phyloP scores from a whole-genome alignment of 1,284 basidiomycete genomes.

The Trametes hirsuta region DNA sequence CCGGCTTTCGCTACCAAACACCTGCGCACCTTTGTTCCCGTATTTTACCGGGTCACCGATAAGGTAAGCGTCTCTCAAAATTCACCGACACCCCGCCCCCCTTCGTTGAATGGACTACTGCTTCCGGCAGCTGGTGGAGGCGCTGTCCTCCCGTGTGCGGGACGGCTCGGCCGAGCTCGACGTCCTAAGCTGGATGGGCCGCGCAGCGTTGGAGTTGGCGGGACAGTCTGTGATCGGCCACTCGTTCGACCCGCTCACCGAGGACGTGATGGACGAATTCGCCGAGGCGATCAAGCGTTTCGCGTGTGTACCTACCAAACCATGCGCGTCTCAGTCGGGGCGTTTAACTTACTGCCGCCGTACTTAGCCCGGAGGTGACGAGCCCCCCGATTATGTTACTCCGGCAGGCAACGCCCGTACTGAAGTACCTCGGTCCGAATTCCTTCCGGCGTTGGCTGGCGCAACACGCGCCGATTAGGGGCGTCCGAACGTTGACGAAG shows the following conservation, averaged over 20 bases:
- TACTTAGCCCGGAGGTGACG: conserved; percentile 10
- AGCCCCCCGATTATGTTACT: conserved; percentile 12
- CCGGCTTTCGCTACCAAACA: conserved; percentile 16
- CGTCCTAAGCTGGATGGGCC: conserved; percentile 39
- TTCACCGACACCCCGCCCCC: background rate
- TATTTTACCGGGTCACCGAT: conserved; percentile 13
- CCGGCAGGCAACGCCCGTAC: conserved; percentile 31
- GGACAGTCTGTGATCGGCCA: conserved; percentile 44
- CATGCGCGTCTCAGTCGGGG: background rate
- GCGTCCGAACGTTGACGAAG: conserved; percentile 37
- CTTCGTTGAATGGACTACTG: too few species aligned
- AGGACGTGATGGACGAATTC: conserved; percentile 34
- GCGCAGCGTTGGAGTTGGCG: conserved; percentile 43
- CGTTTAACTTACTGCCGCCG: too few species aligned
- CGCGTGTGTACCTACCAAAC: conserved; percentile 15
- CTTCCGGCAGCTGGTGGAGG: conserved; percentile 23
- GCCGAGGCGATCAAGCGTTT: conserved; percentile 29
- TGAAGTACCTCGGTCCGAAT: conserved; percentile 39
- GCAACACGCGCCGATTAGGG: conserved; percentile 37
- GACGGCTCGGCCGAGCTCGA: conserved; percentile 33
- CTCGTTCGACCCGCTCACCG: conserved; percentile 40
- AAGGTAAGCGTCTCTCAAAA: conserved; percentile 6
- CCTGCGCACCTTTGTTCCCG: conserved; percentile 9
- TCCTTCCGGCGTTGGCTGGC: conserved; percentile 42
- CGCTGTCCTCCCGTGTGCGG: conserved; percentile 22